Evolutionary conservation across 179 eudicot genomes (phyloP).

Genomic region (Silene noctiflora): DNA sequence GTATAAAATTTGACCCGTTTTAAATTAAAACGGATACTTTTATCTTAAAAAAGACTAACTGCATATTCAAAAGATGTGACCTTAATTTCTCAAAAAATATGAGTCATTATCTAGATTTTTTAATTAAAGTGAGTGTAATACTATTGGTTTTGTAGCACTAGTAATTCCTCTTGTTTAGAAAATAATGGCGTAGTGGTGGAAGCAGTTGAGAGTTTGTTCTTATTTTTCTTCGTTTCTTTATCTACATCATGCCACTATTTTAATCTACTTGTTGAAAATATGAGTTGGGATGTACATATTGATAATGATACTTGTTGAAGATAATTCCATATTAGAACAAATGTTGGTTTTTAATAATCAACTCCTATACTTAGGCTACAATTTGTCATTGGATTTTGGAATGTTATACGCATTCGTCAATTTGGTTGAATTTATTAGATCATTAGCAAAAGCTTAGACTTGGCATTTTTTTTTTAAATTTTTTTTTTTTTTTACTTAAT

Average conservation of each 20-base stretch:
- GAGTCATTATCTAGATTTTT: no score
- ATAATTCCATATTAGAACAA: neutral
- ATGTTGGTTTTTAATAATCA: neutral
- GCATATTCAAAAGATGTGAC: conserved; percentile 18
- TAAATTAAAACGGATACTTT: no score
- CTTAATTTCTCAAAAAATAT: no score
- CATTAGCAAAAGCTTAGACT: neutral
- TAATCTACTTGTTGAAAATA: conserved; percentile 14
- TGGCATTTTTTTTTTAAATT: no score
- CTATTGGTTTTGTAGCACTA: conserved; percentile 8
- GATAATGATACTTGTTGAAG: neutral
- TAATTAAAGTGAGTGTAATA: neutral
- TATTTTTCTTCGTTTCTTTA: neutral
- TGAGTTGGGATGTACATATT: neutral
- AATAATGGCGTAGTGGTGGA: conserved; percentile 29
- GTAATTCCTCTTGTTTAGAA: conserved; percentile 26
- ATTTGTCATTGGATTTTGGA: neutral
- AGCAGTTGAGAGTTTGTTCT: conserved; percentile 34
- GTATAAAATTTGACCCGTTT: no score
- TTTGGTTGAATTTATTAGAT: neutral
- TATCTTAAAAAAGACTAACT: no score
- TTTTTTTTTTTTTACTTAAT: no score
- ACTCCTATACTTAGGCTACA: neutral
- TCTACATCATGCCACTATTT: conserved; percentile 15
- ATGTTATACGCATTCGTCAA: neutral